Evolutionary conservation across 2,329 filamentous ascomycete genomes (phyloP).

Genomic region (Colletotrichum lindemuthianum): DNA sequence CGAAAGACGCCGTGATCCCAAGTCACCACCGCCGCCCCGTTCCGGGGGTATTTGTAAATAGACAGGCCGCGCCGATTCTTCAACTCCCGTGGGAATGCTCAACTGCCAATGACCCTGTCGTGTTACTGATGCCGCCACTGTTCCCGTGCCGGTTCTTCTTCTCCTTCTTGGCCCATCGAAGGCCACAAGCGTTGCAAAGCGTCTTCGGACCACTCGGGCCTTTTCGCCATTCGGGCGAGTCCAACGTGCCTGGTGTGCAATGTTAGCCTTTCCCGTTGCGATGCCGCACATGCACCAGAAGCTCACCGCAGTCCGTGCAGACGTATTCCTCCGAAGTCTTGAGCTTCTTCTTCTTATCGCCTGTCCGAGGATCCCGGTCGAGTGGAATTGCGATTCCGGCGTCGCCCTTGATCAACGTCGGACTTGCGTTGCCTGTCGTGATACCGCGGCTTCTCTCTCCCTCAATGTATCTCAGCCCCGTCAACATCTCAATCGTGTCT

Average conservation of each 20-base stretch:
- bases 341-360: slow-evolving; percentile 88
- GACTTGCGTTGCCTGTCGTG: slow-evolving; percentile 84
- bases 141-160: slow-evolving; percentile 67
- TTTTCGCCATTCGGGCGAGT: slow-evolving; percentile 95
- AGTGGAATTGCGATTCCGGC: slow-evolving; percentile 85
- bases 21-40: slow-evolving; percentile 3
- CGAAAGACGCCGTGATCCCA: background rate
- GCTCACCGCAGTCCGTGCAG: slow-evolving; percentile 88
- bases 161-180: slow-evolving; percentile 81
- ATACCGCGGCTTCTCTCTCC: slow-evolving; percentile 90
- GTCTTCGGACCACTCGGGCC: slow-evolving; percentile 94
- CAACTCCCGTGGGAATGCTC: slow-evolving; percentile 27
- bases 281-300: slow-evolving; percentile 3
- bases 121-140: slow-evolving; percentile 1
- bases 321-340: slow-evolving; percentile 90
- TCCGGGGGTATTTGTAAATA: slow-evolving; percentile 1
- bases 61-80: slow-evolving; percentile 21
- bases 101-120: slow-evolving; percentile 25
- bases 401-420: slow-evolving; percentile 84
- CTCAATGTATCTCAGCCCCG: slow-evolving; percentile 85
- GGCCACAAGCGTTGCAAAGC: slow-evolving; percentile 92
- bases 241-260: slow-evolving; percentile 72
- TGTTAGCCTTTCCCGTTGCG: too few relatives aligned
- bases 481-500: slow-evolving; percentile 93
- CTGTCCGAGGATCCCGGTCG: slow-evolving; percentile 77